A percentile compares a stretch with the other conserved stretches of the same genome.
phyloP scores from a whole-genome alignment of 441 rosid genomes.

The Erodium texanum region DNA sequence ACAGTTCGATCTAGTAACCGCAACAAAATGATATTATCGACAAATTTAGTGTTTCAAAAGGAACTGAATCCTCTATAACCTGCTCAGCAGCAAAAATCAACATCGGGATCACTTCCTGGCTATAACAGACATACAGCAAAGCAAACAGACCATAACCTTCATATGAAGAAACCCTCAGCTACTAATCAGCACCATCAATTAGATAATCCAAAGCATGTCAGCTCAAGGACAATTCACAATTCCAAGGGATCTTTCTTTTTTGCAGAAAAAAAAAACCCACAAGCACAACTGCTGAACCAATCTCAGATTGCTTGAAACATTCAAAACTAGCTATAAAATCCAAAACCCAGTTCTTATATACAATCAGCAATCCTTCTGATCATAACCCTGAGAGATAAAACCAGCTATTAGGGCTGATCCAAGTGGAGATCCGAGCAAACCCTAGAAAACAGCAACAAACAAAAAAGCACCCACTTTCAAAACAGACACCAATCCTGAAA shows the following conservation, averaged over 20 bases:
- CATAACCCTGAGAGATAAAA: conserved; percentile 37
- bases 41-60: conserved; percentile 12
- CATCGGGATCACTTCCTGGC: conserved; percentile 24
- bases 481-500: conserved; percentile 7
- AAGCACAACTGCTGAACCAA: conserved; percentile 23
- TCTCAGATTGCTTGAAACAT: conserved; percentile 12
- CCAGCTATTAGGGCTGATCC: conserved; percentile 38
- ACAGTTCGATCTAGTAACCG: conserved; percentile 17
- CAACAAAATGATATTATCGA: conserved; percentile 8
- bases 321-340: conserved; percentile 16
- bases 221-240: too few relatives aligned
- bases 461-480: conserved; percentile 19
- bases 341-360: conserved; percentile 20
- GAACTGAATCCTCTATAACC: conserved; percentile 24
- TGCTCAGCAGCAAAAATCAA: conserved; percentile 33
- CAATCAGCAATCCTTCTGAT: conserved; percentile 24
- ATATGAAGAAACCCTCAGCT: conserved; percentile 11
- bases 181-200: conserved; percentile 15
- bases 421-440: conserved; percentile 44
- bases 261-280: too few relatives aligned
- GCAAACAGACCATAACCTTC: conserved; percentile 23
- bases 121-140: conserved; percentile 18
- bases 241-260: conserved; percentile 19
- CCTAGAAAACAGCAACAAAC: conserved; percentile 30
- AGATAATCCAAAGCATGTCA: too few relatives aligned